Base-by-base conservation (phyloP, 768 basidiomycete species). In the Lactarius tabidus region DNA sequence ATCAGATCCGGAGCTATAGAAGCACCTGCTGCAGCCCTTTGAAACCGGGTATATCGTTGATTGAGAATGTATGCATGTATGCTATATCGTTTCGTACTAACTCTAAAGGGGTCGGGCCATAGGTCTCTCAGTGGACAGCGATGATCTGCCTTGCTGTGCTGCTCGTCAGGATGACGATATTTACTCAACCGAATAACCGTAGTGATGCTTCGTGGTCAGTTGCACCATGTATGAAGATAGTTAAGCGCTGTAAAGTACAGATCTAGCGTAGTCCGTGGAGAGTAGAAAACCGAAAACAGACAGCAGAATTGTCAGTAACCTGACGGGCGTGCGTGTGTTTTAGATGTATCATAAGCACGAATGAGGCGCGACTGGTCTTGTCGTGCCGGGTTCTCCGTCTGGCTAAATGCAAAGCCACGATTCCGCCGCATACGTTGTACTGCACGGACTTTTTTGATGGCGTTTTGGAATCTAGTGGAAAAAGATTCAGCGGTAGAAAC, bases 401-500 rank as follows among this genome's bases (percentile, higher is more conserved):
- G 95, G 75, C 91, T 94, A 80, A 99, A 99, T 5, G 97, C 97
- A 74, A 98, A 99, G 3, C 97, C 97, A 56, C 97, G 87, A 67
- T 93, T 97, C 63, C 93, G 84, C 17, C 97, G 89, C 91, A 98
- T 93, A 38, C 97, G 87, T 74, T 99, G 97, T 2, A 95, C 92
- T 0, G 97, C 97, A n/a, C 97, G 87, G 15, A 99, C 97, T 75
- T 99, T 99, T 77, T 98, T 98, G 82, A 99, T 99, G 18, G 97
- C 97, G 75, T 98, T 97, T 76, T 98, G 95, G 79, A 97, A 97
- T 76, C 93, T 95, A 64, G 7, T 35, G 57, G 31, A 64, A 41
- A 36, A 45, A 18, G 18, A 38, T 41, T 71, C 33, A 70, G 59
- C 57, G 63, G 41, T 36, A 41, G 67, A 62, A 71, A 56, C n/a